These are phyloP conservation scores for Claviceps pusilla DNA, from an alignment of 2,329 filamentous ascomycete species.

Conservation along the genomic window DNA sequence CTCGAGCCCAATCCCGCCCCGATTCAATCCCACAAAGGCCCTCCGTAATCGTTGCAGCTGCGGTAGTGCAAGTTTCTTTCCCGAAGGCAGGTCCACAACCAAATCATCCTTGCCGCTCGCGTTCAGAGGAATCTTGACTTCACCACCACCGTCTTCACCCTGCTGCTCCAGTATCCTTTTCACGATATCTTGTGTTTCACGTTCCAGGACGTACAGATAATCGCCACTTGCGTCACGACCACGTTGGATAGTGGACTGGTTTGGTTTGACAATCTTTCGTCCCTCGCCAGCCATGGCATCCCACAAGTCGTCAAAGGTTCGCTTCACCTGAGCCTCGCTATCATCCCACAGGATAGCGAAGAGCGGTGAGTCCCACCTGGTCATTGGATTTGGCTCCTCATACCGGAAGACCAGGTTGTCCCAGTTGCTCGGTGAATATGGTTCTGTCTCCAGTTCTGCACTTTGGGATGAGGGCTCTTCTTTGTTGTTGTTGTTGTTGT, in stretches of 20 bases:
- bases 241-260: constrained; percentile 56
- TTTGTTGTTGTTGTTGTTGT: not conserved
- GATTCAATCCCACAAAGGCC: constrained; percentile 63
- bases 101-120: constrained; percentile 29
- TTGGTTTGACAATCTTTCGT: constrained; percentile 52
- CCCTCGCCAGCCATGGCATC: constrained; percentile 52
- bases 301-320: constrained; percentile 55
- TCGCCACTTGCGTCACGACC: constrained; percentile 50
- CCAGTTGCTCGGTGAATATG: constrained; percentile 47
- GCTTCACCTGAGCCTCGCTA: constrained; percentile 38
- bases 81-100: constrained; percentile 46
- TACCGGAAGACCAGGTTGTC: constrained; percentile 70
- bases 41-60: constrained; percentile 64
- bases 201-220: constrained; percentile 68
- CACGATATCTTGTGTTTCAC: constrained; percentile 63
- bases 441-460: constrained; percentile 12
- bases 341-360: constrained; percentile 71
- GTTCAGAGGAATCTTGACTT: constrained; percentile 34
- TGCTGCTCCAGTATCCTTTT: constrained; percentile 54
- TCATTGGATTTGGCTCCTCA: constrained; percentile 77
- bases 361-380: constrained; percentile 67
- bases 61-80: constrained; percentile 51
- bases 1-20: constrained; percentile 50
- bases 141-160: constrained; percentile 50
- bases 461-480: not conserved